These are phyloP conservation scores for Trichoderma erinaceum DNA, from an alignment of 495 filamentous ascomycete species.

Conservation along the genomic window DNA sequence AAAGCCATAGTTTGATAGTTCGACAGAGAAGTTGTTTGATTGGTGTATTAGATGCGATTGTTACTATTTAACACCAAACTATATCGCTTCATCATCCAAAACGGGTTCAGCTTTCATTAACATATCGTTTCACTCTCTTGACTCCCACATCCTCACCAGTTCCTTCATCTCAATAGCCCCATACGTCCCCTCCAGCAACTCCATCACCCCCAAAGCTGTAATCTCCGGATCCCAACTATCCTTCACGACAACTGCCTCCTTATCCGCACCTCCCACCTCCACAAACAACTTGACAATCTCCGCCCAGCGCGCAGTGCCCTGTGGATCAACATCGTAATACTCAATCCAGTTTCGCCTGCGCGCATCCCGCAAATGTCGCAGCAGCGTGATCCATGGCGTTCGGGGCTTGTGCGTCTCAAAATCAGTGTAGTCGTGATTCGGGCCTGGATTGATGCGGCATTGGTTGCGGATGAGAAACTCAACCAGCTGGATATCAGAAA, in stretches of 20 bases:
- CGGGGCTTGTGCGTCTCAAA: neutral
- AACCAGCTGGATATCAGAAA: slow-evolving; percentile 12
- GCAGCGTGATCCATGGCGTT: slow-evolving; percentile 18
- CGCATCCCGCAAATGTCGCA: slow-evolving; percentile 19
- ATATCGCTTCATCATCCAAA: too few relatives aligned
- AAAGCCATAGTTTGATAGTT: too few relatives aligned
- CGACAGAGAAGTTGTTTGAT: too few relatives aligned
- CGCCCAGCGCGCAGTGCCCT: slow-evolving; percentile 18
- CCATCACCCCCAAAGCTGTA: slow-evolving; percentile 10
- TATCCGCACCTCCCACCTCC: slow-evolving; percentile 9
- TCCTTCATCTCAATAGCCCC: slow-evolving; percentile 11
- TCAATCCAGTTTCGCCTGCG: slow-evolving; percentile 19
- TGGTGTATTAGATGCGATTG: too few relatives aligned
- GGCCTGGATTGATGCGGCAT: slow-evolving; percentile 8
- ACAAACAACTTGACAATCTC: slow-evolving; percentile 15
- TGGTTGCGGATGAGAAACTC: slow-evolving; percentile 9
- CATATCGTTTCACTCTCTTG: slow-evolving; percentile 28
- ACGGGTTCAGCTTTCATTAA: too few relatives aligned
- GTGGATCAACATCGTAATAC: slow-evolving; percentile 16
- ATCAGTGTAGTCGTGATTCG: neutral
- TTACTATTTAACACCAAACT: too few relatives aligned
- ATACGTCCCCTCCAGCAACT: slow-evolving; percentile 16
- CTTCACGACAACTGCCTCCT: slow-evolving; percentile 1
- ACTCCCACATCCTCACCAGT: slow-evolving; percentile 19
- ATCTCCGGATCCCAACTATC: slow-evolving; percentile 13